A percentile compares a stretch with the other conserved stretches of the same genome.
These are phyloP conservation scores for Skeletonema potamos DNA, from an alignment of 108 stramenopile species.

Conservation along the genomic window DNA sequence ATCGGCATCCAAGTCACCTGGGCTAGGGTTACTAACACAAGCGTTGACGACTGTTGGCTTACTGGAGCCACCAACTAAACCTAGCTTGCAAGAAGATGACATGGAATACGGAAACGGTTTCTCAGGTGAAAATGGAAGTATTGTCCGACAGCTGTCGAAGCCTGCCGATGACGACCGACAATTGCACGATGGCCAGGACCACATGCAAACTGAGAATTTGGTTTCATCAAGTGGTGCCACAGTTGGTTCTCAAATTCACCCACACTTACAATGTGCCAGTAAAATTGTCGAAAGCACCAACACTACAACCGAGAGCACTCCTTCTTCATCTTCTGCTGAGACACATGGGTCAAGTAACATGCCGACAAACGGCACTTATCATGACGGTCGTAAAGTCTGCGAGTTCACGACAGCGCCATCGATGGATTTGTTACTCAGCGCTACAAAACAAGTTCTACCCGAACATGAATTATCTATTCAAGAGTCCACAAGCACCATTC, in stretches of 20 bases:
- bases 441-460: neutral
- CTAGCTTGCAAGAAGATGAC: neutral
- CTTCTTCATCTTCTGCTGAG: neutral
- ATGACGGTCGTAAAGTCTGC: neutral
- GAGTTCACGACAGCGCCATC: neutral
- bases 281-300: neutral
- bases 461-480: neutral
- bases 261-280: neutral
- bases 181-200: neutral
- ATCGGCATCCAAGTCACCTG: neutral
- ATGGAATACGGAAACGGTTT: neutral
- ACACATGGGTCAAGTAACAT: neutral
- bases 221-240: neutral
- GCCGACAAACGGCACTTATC: neutral
- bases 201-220: neutral
- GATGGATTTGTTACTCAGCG: neutral
- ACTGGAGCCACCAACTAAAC: neutral
- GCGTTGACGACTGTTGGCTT: neutral
- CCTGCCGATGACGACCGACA: neutral
- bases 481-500: neutral
- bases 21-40: neutral
- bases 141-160: neutral
- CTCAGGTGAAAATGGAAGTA: neutral
- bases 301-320: neutral
- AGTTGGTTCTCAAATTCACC: neutral